These are phyloP conservation scores for Xanthoceras sorbifolium DNA, from an alignment of 345 rosid genomes.

Conservation along the genomic window DNA sequence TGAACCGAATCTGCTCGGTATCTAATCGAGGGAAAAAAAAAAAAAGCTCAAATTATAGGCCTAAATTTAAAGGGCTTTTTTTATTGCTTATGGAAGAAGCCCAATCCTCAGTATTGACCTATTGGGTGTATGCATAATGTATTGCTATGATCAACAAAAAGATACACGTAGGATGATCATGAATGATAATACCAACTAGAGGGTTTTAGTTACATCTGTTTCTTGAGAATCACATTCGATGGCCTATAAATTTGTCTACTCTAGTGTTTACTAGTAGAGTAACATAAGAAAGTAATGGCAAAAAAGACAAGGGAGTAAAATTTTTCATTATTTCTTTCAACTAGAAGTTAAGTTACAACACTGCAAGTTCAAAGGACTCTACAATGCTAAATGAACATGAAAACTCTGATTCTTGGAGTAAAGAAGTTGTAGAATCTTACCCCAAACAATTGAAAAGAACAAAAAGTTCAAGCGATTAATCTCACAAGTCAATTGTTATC, in stretches of 20 bases:
- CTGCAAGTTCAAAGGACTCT: slow-evolving; percentile 21
- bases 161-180: not conserved
- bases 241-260: not conserved
- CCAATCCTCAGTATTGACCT: too few species aligned
- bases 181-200: not conserved
- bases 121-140: too few species aligned
- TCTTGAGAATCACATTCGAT: not conserved
- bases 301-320: not conserved
- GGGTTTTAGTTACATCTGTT: too few species aligned
- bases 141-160: not conserved
- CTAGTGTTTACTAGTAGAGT: not conserved
- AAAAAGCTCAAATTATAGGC: too few species aligned
- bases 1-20: too few species aligned
- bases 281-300: not conserved
- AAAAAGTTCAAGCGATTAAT: slow-evolving; percentile 12
- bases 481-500: slow-evolving; percentile 43
- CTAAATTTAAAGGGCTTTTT: too few species aligned
- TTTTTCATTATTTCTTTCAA: slow-evolving; percentile 20
- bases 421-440: slow-evolving; percentile 15
- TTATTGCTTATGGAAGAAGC: not conserved
- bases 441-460: not conserved
- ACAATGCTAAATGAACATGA: slow-evolving; percentile 14
- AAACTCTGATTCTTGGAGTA: slow-evolving; percentile 2
- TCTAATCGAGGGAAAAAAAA: too few species aligned
- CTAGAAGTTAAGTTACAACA: slow-evolving; percentile 28